A percentile compares a stretch with the other conserved stretches of the same genome.
Conservation (phyloP, 257 asterid genomes). For the Primulina huaijiensis region DNA sequence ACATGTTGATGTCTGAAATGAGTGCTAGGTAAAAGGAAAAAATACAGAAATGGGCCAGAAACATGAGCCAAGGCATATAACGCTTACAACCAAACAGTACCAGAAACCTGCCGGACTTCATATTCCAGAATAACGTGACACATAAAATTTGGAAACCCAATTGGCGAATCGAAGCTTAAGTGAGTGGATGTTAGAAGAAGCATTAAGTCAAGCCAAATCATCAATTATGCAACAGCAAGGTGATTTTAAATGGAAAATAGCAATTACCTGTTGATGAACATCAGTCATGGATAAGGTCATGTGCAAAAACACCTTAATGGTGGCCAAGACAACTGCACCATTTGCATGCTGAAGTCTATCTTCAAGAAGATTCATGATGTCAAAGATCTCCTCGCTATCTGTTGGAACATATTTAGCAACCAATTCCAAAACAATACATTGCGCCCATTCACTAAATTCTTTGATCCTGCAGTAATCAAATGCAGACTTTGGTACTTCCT, state of each 20-base stretch:
- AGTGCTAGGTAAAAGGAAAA: not conserved
- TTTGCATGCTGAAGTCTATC: constrained; percentile 99
- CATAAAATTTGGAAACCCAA: constrained; percentile 14
- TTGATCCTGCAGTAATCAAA: constrained; percentile 61
- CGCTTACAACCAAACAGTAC: constrained; percentile 2
- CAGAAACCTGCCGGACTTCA: constrained; percentile 10
- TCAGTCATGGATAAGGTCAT: constrained; percentile 97
- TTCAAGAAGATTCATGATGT: constrained; percentile 98
- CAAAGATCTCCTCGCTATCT: constrained; percentile 91
- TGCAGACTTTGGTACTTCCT: constrained; percentile 25
- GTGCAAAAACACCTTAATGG: constrained; percentile 84
- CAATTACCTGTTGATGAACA: constrained; percentile 93
- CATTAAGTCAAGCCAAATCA: constrained; percentile 17
- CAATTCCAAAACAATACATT: constrained; percentile 81
- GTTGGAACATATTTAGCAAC: constrained; percentile 86
- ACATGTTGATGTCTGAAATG: not conserved
- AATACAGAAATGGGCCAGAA: not conserved
- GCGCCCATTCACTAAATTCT: constrained; percentile 99
- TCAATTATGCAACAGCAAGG: constrained; percentile 19
- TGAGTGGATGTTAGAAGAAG: constrained; percentile 15
- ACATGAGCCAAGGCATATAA: constrained; percentile 6
- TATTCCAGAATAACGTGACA: constrained; percentile 20
- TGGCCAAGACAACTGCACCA: constrained; percentile 98
- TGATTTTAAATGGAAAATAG: constrained; percentile 21
- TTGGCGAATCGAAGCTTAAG: constrained; percentile 9